Base-by-base conservation (phyloP, 1,284 basidiomycete species). In the Stereum hirsutum region DNA sequence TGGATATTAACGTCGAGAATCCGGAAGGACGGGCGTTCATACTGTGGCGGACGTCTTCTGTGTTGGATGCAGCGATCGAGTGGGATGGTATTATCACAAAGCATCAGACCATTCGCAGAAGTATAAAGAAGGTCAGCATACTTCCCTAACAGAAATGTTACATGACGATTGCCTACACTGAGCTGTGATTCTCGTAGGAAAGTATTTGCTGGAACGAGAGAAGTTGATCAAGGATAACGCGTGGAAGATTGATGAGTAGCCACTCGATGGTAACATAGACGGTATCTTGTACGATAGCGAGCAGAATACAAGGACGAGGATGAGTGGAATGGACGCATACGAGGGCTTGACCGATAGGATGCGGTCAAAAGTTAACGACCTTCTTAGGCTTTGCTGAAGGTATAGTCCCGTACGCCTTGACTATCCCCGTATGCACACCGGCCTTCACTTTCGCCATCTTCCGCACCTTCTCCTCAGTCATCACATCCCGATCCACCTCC, bases 81-180 rank as follows among this genome's bases (percentile, higher is more conserved):
- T 92, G 3, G 89, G 89, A 0, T 92, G 89, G 89, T 88, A 71
- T 54, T 92, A 93, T 52, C 74, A 88, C 56, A 85, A 82, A 54
- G 88, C 89, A 6, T 74, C 78, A 2, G 86, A 92, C 52, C 65
- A 68, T 24, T 72, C 76, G 6, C 89, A 93, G 74, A 88, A 84
- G 57, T 92, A 92, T 57, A 92, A 92, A 59, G 89, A 92, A 75
- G 84, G 89, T 78, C 8, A 19, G 42, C 3, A n/a, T n/a, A n/a
- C n/a, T n/a, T n/a, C n/a, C n/a, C n/a, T n/a, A n/a, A n/a, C 14
- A 6, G 8, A 27, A 17, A 23, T 41, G 26, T 20, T 23, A 25
- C 19, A 11, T 41, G 20, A n/a, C 30, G 17, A 14, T 46, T 27
- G 8, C 8, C 27, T 10, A 31, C 41, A 40, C 21, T 46, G 17